These are phyloP conservation scores for Pseudogymnoascus sp. DNA, from an alignment of 2,329 filamentous ascomycete species.

Conservation along the genomic window DNA sequence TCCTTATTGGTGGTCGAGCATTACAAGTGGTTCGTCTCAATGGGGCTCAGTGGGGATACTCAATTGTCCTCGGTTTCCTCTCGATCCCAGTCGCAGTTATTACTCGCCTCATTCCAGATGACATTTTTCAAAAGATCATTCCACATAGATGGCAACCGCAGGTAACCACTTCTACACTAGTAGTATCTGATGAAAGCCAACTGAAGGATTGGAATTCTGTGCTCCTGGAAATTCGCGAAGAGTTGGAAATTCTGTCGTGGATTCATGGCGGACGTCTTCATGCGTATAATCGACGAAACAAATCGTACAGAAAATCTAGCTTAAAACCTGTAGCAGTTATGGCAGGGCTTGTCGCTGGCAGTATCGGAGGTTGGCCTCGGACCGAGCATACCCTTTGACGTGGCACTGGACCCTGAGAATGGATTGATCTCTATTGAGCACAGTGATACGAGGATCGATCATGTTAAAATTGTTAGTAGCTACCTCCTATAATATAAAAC, in stretches of 20 bases:
- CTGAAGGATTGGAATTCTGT: not conserved
- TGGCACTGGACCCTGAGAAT: no score
- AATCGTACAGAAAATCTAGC: not conserved
- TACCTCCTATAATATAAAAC: no score
- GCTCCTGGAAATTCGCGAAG: not conserved
- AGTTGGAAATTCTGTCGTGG: not conserved
- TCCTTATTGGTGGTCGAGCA: conserved; percentile 46
- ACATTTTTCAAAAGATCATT: conserved; percentile 23
- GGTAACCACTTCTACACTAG: not conserved
- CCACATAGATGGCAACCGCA: conserved; percentile 15
- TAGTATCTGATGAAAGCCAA: not conserved
- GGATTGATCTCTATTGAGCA: no score
- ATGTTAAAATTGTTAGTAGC: no score
- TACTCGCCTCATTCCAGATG: conserved; percentile 77
- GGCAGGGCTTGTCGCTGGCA: conserved; percentile 74
- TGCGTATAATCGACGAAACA: not conserved
- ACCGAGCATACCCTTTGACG: no score
- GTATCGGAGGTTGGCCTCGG: conserved; percentile 68
- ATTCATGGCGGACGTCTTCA: not conserved
- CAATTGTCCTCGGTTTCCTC: conserved; percentile 73
- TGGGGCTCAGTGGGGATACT: conserved; percentile 78
- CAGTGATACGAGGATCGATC: no score
- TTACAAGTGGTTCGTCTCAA: conserved; percentile 61
- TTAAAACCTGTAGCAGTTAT: conserved; percentile 52
- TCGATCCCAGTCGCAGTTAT: conserved; percentile 78